These are phyloP conservation scores for Phytophthora pseudosyringae DNA, from an alignment of 352 stramenopile species.

Conservation along the genomic window DNA sequence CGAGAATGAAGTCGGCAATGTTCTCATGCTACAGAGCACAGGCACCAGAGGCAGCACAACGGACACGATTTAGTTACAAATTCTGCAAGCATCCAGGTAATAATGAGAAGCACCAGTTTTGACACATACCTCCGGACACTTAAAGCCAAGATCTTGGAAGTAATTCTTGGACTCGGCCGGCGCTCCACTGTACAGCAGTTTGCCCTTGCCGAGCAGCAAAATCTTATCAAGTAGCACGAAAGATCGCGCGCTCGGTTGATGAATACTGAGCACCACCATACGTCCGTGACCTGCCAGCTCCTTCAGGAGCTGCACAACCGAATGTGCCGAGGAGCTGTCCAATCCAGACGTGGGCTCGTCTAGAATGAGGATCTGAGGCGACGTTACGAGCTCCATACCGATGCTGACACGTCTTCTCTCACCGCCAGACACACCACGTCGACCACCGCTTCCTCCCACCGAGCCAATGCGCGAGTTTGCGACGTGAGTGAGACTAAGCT, in stretches of 20 bases:
- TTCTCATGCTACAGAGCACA: conserved; percentile 62
- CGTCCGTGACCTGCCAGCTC: conserved; percentile 81
- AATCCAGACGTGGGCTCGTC: conserved; percentile 94
- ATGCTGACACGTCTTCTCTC: conserved; percentile 94
- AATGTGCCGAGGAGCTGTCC: conserved; percentile 91
- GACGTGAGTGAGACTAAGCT: conserved; percentile 79
- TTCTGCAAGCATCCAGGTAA: neutral
- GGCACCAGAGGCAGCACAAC: neutral
- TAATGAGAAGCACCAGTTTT: neutral
- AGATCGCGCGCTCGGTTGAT: conserved; percentile 92
- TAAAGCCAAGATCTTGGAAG: conserved; percentile 74
- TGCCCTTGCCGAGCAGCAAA: conserved; percentile 88
- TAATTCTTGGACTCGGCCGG: conserved; percentile 56
- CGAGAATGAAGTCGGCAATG: conserved; percentile 83
- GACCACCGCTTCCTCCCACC: conserved; percentile 29
- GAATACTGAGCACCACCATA: conserved; percentile 87
- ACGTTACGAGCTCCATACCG: conserved; percentile 94
- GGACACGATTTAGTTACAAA: conserved; percentile 14
- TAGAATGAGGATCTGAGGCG: conserved; percentile 85
- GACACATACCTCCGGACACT: conserved; percentile 54
- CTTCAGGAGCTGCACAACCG: conserved; percentile 91
- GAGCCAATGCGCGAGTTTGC: conserved; percentile 65
- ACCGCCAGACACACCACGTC: conserved; percentile 92
- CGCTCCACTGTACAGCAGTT: conserved; percentile 66
- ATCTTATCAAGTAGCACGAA: conserved; percentile 92